Evolutionary conservation across 83 land plant genomes (phyloP).

Genomic region (Picea engelmannii): DNA sequence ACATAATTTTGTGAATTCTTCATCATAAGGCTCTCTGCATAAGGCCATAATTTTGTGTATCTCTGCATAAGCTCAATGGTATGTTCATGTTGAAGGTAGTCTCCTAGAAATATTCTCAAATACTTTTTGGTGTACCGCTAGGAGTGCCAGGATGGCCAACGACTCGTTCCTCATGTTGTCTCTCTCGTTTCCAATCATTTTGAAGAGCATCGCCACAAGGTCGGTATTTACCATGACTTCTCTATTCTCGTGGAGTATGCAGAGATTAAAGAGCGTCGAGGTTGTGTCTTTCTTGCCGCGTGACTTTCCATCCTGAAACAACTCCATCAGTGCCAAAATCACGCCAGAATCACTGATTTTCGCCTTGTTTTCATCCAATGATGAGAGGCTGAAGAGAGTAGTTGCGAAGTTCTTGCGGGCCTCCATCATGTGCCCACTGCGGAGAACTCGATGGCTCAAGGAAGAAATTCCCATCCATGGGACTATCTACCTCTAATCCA

Average conservation of each 20-base stretch:
- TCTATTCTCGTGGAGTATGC: constrained; percentile 65
- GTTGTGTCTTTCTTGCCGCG: constrained; percentile 77
- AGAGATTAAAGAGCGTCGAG: constrained; percentile 69
- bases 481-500: too few relatives aligned
- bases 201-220: constrained; percentile 46
- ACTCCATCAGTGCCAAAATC: constrained; percentile 60
- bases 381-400: constrained; percentile 70
- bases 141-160: constrained; percentile 66
- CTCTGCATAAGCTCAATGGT: too few relatives aligned
- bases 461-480: too few relatives aligned
- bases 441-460: too few relatives aligned
- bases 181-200: constrained; percentile 16
- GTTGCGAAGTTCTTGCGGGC: constrained; percentile 75
- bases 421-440: constrained; percentile 57
- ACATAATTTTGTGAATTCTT: too few relatives aligned
- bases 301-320: constrained; percentile 50
- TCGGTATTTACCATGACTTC: constrained; percentile 58
- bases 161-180: constrained; percentile 51
- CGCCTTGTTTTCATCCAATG: constrained; percentile 74
- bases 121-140: constrained; percentile 25
- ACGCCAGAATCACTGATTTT: constrained; percentile 67
- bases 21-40: too few relatives aligned
- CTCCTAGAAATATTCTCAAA: too few relatives aligned
- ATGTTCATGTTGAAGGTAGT: too few relatives aligned
- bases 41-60: too few relatives aligned